Base-by-base conservation (phyloP, 371 early-diverging fungal species). In the Choanephora cucurbitarum region DNA sequence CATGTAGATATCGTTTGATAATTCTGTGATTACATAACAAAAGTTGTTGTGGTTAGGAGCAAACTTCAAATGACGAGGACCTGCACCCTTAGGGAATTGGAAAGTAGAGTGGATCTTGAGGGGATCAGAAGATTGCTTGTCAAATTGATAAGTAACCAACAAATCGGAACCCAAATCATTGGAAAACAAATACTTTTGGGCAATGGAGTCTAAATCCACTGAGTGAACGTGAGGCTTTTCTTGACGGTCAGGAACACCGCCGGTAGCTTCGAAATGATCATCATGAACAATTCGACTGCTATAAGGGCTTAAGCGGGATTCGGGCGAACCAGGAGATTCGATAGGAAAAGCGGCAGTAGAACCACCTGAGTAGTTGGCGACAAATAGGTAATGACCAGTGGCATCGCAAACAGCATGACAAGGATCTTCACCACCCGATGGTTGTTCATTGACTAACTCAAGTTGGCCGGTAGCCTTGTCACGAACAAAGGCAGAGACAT, bases 21-120 rank as follows among this genome's bases (percentile, higher is more conserved):
- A 46, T 40, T 79, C 79, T 9, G 64, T 49, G 0, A 79, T 33
- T 0, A 75, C 76, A 53, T 75, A 79, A 14, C 60, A 57, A 43
- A 62, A 54, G 46, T 64, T 43, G 10, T 56, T 51, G 37, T 69
- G 59, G 44, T 61, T 64, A 10, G 72, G 69, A 1, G 71, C 58
- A 49, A 73, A 69, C 5, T 62, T 64, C 11, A 73, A 33, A 44
- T 79, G 79, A 18, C 79, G 76, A 22, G 79, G 79, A 0, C 79
- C 79, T 19, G 72, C 52, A 11, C 79, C 79, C 3, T 54, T 52
- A 14, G 67, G 64, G 46, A 79, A 79, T 2, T 54, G 37, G 44
- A 71, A 71, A 1, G 57, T 48, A 9, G 58, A 41, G 23, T 52
- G 45, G 33, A 17, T 52, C 0, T 50, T 49, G 14, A 68, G 55